These are phyloP conservation scores for Magnaporthiopsis rhizophila DNA, from an alignment of 2,329 filamentous ascomycete genomes.

Conservation along the genomic window DNA sequence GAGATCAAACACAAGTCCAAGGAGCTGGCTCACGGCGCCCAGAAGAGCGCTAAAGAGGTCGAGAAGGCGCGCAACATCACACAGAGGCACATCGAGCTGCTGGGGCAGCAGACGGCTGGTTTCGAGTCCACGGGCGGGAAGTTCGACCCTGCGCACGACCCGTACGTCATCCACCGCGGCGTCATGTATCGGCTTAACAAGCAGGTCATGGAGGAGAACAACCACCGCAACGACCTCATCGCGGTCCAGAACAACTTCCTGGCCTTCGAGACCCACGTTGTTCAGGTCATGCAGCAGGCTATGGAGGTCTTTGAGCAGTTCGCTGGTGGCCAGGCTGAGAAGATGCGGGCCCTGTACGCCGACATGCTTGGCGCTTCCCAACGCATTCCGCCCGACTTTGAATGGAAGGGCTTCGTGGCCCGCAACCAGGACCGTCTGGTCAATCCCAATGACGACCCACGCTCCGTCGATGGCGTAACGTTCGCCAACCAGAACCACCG, in stretches of 20 bases:
- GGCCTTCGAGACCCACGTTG: constrained; percentile 77
- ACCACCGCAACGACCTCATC: constrained; percentile 85
- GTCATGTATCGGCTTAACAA: constrained; percentile 78
- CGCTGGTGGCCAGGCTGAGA: constrained; percentile 72
- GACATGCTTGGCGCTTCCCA: constrained; percentile 76
- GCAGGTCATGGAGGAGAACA: constrained; percentile 93
- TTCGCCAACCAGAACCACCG: constrained; percentile 87
- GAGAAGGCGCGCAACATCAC: constrained; percentile 79
- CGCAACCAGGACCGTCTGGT: constrained; percentile 67
- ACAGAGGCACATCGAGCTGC: constrained; percentile 92
- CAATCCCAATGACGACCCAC: constrained; percentile 66
- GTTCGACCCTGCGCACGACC: constrained; percentile 67
- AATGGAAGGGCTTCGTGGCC: constrained; percentile 79
- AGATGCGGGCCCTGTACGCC: constrained; percentile 70
- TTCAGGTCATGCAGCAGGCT: constrained; percentile 74
- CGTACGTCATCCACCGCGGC: constrained; percentile 77
- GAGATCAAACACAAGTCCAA: constrained; percentile 97
- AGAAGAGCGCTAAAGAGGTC: constrained; percentile 81
- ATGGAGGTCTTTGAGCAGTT: constrained; percentile 79
- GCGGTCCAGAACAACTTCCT: constrained; percentile 86
- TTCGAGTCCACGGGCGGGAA: constrained; percentile 71
- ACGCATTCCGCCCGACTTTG: constrained; percentile 73
- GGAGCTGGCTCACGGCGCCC: constrained; percentile 72
- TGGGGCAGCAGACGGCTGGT: constrained; percentile 75
- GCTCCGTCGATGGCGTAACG: constrained; percentile 62